Percentiles rank a stretch among this genome's conserved stretches.
phyloP scores from a whole-genome alignment of 345 rosid species.

The Linum usitatissimum region DNA sequence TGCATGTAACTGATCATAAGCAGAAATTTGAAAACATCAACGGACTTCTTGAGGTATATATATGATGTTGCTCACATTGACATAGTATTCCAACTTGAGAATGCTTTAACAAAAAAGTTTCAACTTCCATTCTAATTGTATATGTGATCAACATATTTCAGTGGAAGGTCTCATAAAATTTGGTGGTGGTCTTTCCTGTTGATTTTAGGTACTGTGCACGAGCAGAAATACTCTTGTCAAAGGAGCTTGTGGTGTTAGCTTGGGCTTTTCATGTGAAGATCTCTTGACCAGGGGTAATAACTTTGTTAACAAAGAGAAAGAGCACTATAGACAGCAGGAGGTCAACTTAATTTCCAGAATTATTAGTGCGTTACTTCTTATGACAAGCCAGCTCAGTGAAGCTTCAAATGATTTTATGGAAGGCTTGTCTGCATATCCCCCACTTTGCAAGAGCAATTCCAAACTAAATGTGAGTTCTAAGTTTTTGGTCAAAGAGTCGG shows the following conservation, averaged over 20 bases:
- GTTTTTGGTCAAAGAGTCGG: conserved; percentile 31
- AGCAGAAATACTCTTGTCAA: conserved; percentile 77
- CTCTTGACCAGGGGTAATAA: conserved; percentile 47
- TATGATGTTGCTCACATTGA: background rate
- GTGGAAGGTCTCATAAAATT: too few relatives aligned
- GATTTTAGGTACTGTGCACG: conserved; percentile 55
- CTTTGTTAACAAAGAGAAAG: conserved; percentile 36
- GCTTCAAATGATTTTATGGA: conserved; percentile 39
- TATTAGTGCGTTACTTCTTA: conserved; percentile 38
- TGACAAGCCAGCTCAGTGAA: conserved; percentile 33
- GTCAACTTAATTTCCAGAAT: conserved; percentile 47
- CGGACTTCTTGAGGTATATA: conserved; percentile 69
- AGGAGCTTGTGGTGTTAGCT: conserved; percentile 92
- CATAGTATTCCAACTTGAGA: background rate
- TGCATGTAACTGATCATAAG: conserved; percentile 75
- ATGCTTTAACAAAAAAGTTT: too few relatives aligned
- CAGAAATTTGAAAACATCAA: conserved; percentile 60
- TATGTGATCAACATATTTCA: background rate
- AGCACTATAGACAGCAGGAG: conserved; percentile 50
- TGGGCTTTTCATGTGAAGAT: conserved; percentile 78
- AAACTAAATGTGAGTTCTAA: conserved; percentile 27
- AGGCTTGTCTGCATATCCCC: conserved; percentile 34
- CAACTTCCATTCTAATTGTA: conserved; percentile 4
- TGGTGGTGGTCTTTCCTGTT: conserved; percentile 8
- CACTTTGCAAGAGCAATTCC: conserved; percentile 23